Conservation (phyloP, 2,329 filamentous ascomycete species). For the Aureobasidium vineae region DNA sequence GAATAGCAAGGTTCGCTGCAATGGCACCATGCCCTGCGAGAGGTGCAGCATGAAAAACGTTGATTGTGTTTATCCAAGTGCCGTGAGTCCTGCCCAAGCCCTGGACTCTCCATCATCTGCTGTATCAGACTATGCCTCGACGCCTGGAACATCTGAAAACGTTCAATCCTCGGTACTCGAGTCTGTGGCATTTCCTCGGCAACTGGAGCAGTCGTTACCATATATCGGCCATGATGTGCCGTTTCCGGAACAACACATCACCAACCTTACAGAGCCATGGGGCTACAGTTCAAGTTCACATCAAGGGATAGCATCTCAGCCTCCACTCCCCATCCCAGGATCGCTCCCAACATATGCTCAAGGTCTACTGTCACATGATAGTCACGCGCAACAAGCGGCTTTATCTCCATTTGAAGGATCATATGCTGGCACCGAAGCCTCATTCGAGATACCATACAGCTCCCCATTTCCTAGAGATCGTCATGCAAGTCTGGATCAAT, state of each 20-base stretch:
- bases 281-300: neutral
- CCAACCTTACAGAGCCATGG: neutral
- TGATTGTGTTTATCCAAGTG: constrained; percentile 34
- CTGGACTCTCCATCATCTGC: constrained; percentile 8
- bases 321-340: neutral
- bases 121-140: neutral
- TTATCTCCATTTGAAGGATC: constrained; percentile 14
- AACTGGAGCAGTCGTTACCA: constrained; percentile 11
- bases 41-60: constrained; percentile 33
- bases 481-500: constrained; percentile 15
- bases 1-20: constrained; percentile 35
- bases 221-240: neutral
- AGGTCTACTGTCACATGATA: neutral
- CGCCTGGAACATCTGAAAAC: neutral
- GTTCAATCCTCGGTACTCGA: neutral
- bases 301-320: neutral
- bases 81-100: neutral
- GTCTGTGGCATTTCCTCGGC: neutral
- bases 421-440: constrained; percentile 8
- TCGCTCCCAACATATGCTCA: neutral
- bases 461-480: constrained; percentile 1
- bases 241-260: neutral
- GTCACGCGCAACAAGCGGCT: neutral
- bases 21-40: constrained; percentile 34
- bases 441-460: neutral